A percentile compares a stretch with the other conserved stretches of the same genome.
Evolutionary conservation across 345 rosid genomes (phyloP).

Genomic region (Mangifera indica): DNA sequence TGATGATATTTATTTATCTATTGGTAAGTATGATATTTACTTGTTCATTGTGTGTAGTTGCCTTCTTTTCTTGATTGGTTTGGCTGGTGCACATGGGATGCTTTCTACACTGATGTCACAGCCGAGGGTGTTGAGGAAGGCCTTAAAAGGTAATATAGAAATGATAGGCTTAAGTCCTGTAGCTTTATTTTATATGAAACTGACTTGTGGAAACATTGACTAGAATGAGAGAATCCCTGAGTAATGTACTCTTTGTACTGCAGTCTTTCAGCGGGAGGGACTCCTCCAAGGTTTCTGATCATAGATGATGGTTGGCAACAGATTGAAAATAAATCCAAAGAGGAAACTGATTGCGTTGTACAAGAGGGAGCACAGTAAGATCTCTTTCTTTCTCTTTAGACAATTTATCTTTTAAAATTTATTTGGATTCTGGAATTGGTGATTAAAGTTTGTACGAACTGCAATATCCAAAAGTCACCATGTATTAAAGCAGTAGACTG

Average conservation of each 20-base stretch:
- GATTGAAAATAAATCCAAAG: constrained; percentile 72
- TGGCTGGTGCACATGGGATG: constrained; percentile 99
- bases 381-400: constrained; percentile 12
- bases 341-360: constrained; percentile 53
- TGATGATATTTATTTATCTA: constrained; percentile 19
- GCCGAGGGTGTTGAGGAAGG: constrained; percentile 95
- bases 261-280: constrained; percentile 87
- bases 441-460: background rate
- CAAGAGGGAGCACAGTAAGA: constrained; percentile 99
- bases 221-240: constrained; percentile 19
- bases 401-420: background rate
- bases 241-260: constrained; percentile 28
- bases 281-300: constrained; percentile 90
- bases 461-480: background rate
- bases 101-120: constrained; percentile 93
- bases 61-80: constrained; percentile 94
- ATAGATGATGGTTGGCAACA: constrained; percentile 99
- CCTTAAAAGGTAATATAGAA: constrained; percentile 63
- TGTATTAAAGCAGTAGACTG: no score
- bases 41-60: constrained; percentile 40
- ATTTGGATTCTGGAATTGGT: background rate
- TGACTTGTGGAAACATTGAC: background rate
- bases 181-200: background rate
- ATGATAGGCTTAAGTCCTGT: constrained; percentile 13
- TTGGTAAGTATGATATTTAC: constrained; percentile 16